Percentiles rank a stretch among this genome's conserved stretches.
Conservation (phyloP, 2,329 filamentous ascomycete species). For the Penicillium thymicola region DNA sequence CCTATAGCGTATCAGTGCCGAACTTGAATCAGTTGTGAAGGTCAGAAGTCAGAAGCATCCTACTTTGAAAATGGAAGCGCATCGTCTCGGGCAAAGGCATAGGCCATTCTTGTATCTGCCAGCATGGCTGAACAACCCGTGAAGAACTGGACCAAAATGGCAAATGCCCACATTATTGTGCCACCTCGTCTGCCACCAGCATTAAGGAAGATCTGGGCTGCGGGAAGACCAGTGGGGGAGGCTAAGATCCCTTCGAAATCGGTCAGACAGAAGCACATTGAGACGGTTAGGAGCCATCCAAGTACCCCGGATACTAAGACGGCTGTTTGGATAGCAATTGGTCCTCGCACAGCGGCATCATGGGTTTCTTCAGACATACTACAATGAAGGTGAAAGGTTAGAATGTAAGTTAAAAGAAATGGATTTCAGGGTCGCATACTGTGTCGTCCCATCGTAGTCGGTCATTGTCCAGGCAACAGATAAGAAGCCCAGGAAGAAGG, state of each 20-base stretch:
- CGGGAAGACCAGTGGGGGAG: conserved; percentile 59
- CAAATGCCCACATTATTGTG: conserved; percentile 59
- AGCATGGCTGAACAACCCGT: conserved; percentile 63
- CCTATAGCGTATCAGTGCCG: conserved; percentile 27
- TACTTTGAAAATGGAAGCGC: conserved; percentile 60
- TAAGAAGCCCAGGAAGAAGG: conserved; percentile 57
- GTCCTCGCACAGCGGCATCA: conserved; percentile 59
- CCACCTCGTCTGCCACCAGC: conserved; percentile 57
- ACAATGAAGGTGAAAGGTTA: conserved; percentile 5
- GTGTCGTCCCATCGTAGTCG: conserved; percentile 65
- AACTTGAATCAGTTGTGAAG: background rate
- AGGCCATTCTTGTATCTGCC: conserved; percentile 61
- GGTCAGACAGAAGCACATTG: conserved; percentile 60
- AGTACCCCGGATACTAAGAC: conserved; percentile 59
- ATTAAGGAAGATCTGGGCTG: conserved; percentile 59
- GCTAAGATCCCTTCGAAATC: conserved; percentile 56
- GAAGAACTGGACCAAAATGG: conserved; percentile 63
- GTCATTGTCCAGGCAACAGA: conserved; percentile 58
- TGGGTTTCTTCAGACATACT: conserved; percentile 66
- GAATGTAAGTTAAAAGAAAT: background rate
- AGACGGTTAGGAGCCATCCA: conserved; percentile 63
- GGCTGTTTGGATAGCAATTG: conserved; percentile 57
- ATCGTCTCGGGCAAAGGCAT: conserved; percentile 59
- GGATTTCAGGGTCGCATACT: conserved; percentile 41
- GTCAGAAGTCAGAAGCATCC: conserved; percentile 1